phyloP scores from a whole-genome alignment of 2,329 filamentous ascomycete genomes.

The Penicillium sp. region DNA sequence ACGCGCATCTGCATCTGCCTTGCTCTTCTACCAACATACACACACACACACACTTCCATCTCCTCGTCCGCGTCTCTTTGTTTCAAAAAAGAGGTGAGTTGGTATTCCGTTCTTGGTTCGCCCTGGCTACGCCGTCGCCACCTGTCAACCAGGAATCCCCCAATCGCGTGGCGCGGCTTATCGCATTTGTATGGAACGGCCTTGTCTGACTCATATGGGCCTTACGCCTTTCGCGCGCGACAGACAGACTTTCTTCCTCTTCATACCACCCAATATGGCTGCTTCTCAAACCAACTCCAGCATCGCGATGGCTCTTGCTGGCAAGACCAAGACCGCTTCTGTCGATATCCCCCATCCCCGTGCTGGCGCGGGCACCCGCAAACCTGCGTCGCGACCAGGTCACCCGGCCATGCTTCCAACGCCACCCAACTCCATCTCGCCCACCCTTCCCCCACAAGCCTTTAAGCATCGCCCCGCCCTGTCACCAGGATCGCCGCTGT shows the following conservation, averaged over 20 bases:
- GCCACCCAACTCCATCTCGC: slow-evolving; percentile 93
- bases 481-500: slow-evolving; percentile 43
- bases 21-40: slow-evolving; percentile 10
- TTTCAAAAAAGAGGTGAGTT: slow-evolving; percentile 24
- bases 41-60: not conserved
- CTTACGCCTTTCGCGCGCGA: slow-evolving; percentile 6
- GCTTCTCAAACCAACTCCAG: slow-evolving; percentile 47
- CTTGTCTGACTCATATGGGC: slow-evolving; percentile 28
- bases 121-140: slow-evolving; percentile 14
- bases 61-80: slow-evolving; percentile 12
- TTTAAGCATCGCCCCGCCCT: slow-evolving; percentile 63
- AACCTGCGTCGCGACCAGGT: slow-evolving; percentile 34
- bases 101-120: slow-evolving; percentile 1
- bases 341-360: slow-evolving; percentile 52
- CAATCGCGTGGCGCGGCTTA: slow-evolving; percentile 19
- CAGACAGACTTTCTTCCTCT: slow-evolving; percentile 9
- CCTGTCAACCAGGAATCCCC: slow-evolving; percentile 1
- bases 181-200: slow-evolving; percentile 17
- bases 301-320: slow-evolving; percentile 53
- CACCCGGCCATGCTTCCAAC: slow-evolving; percentile 66
- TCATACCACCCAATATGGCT: slow-evolving; percentile 44
- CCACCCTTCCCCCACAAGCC: slow-evolving; percentile 78
- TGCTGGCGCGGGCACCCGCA: slow-evolving; percentile 30
- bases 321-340: slow-evolving; percentile 53
- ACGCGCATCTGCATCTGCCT: slow-evolving; percentile 14